Evolutionary conservation across 2,329 filamentous ascomycete species (phyloP).

Genomic region (Cordyceps cateniannulata): DNA sequence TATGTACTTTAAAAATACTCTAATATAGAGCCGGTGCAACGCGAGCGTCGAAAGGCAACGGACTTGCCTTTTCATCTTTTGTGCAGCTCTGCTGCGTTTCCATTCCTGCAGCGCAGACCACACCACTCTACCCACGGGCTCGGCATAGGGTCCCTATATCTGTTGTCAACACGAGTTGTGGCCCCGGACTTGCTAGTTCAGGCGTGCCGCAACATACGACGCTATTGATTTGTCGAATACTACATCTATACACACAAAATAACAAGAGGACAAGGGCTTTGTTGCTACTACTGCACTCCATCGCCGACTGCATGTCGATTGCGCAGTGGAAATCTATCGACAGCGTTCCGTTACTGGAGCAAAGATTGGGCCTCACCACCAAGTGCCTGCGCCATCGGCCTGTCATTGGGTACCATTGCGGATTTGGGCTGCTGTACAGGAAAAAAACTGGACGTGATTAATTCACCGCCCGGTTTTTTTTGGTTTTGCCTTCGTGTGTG

Average conservation of each 20-base stretch:
- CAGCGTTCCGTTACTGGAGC: background rate
- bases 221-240: background rate
- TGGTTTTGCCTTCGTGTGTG: background rate
- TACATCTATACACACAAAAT: background rate
- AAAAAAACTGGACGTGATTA: background rate
- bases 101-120: background rate
- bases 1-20: background rate
- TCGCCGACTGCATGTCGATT: slow-evolving; percentile 7
- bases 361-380: slow-evolving; percentile 9
- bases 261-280: background rate
- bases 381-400: background rate
- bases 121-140: background rate
- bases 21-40: background rate
- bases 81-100: background rate
- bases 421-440: background rate
- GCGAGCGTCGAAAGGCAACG: background rate
- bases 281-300: background rate
- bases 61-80: background rate
- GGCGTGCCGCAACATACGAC: background rate
- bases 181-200: background rate
- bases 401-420: slow-evolving; percentile 7
- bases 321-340: slow-evolving; percentile 3
- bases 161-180: background rate
- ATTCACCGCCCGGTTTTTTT: background rate
- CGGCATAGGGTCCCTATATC: background rate